Conservation (phyloP, 495 filamentous ascomycete species). For the Massariosphaeria phaeospora region DNA sequence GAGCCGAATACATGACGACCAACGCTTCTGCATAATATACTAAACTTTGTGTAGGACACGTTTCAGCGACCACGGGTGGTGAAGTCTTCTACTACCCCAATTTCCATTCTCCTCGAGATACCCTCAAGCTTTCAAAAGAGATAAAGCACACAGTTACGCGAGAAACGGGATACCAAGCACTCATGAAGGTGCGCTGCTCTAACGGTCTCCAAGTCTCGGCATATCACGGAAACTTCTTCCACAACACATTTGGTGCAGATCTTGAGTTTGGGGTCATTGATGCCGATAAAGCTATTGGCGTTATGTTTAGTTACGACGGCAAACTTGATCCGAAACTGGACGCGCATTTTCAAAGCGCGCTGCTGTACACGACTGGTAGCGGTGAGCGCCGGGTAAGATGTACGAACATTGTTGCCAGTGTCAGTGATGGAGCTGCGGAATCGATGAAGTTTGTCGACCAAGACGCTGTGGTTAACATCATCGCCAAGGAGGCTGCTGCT, state of each 20-base stretch:
- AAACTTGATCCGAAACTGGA: slow-evolving; percentile 95
- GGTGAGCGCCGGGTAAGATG: slow-evolving; percentile 90
- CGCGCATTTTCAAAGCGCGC: slow-evolving; percentile 93
- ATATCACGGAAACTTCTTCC: slow-evolving; percentile 94
- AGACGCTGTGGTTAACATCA: slow-evolving; percentile 78
- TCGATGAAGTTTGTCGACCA: slow-evolving; percentile 91
- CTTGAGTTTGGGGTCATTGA: slow-evolving; percentile 92
- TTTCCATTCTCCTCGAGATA: slow-evolving; percentile 81
- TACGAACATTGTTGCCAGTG: slow-evolving; percentile 85
- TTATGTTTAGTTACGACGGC: slow-evolving; percentile 93
- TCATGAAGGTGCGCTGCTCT: slow-evolving; percentile 98
- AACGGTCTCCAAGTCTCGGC: slow-evolving; percentile 90
- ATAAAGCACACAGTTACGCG: slow-evolving; percentile 81
- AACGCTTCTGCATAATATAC: too few relatives aligned
- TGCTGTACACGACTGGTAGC: slow-evolving; percentile 87
- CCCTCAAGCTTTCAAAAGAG: slow-evolving; percentile 76
- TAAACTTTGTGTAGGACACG: slow-evolving; percentile 50
- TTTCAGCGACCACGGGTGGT: slow-evolving; percentile 75
- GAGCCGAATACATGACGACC: slow-evolving; percentile 35
- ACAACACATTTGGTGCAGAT: slow-evolving; percentile 91
- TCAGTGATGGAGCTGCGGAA: slow-evolving; percentile 77
- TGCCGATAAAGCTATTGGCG: slow-evolving; percentile 85
- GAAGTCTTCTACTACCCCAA: slow-evolving; percentile 96
- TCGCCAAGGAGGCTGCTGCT: slow-evolving; percentile 89
- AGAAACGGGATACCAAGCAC: slow-evolving; percentile 90